Percentiles rank a stretch among this genome's conserved stretches.
phyloP scores from a whole-genome alignment of 371 early-diverging fungal genomes.

The Quaeritorhiza haematococci region DNA sequence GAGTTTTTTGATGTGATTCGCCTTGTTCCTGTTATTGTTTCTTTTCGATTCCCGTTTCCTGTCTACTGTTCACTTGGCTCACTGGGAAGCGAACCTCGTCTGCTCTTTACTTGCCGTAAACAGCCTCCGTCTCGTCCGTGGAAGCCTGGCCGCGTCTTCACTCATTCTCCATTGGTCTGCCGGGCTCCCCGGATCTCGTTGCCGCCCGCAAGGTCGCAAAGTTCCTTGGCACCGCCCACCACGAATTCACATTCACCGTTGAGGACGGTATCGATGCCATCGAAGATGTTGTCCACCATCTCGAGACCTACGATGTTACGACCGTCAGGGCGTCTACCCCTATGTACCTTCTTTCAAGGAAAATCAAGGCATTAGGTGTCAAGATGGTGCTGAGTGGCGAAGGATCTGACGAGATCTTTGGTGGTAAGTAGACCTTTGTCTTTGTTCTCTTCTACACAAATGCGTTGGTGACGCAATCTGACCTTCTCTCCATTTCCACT shows the following conservation, averaged over 20 bases:
- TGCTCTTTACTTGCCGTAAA: not conserved
- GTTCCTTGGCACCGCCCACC: constrained; percentile 85
- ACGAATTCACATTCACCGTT: constrained; percentile 89
- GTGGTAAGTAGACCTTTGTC: constrained; percentile 47
- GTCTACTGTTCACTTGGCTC: constrained; percentile 1
- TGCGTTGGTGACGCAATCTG: no score
- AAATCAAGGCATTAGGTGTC: constrained; percentile 95
- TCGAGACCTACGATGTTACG: constrained; percentile 99
- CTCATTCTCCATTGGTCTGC: constrained; percentile 93
- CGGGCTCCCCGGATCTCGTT: constrained; percentile 87
- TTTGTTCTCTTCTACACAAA: not conserved
- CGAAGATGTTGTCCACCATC: constrained; percentile 88
- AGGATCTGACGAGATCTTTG: constrained; percentile 94
- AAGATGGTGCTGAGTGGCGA: constrained; percentile 98
- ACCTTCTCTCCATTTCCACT: no score
- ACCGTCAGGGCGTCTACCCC: constrained; percentile 95
- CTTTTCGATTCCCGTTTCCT: constrained; percentile 1
- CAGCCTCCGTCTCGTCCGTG: constrained; percentile 34
- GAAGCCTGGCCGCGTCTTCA: constrained; percentile 79
- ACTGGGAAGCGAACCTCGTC: no score
- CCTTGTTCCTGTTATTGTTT: constrained; percentile 2
- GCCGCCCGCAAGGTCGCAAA: constrained; percentile 88
- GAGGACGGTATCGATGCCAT: constrained; percentile 94
- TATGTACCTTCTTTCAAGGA: constrained; percentile 91
- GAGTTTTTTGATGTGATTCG: constrained; percentile 20